Evolutionary conservation across 805 yeast genomes (phyloP), one percentile per base, ranked within the genome.

Genomic region (Saturnispora diversa): DNA sequence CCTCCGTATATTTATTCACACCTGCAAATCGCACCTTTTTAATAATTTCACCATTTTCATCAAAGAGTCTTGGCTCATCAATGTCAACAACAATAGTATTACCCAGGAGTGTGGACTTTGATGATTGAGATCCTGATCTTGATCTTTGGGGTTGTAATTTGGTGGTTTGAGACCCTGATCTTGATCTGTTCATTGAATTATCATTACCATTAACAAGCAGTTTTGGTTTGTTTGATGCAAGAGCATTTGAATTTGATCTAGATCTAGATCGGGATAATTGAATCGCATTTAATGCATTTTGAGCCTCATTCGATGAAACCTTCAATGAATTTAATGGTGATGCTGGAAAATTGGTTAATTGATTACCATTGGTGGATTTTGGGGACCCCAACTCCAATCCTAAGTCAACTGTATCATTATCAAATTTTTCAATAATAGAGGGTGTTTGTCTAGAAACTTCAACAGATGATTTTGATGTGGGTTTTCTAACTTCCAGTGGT

Each of bases 21-120:
- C 78, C 79, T 4, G 59, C 58, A 45, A 74, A 74, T 24, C 80
- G 52, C 9, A 74, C 79, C 46, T 61, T 70, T 46, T 71, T 73
- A 2, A 55, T 26, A 9, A 49, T 3, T 16, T 45, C 46, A 4
- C 58, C 61, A 22, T 44, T 40, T 16, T 42, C 48, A 23, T 42
- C 43, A 3, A 35, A 27, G 10, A 15, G 5, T 3, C 7, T 38
- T 26, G 28, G 23, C 7, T 45, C 49, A 28, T 43, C 51, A 12
- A 45, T 37, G 12, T 42, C 44, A 12, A 44, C 54, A 11, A 58
- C 57, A 5, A 40, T 35, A 0, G 46, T 36, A 36, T 58, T 58
- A 3, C 62, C 62, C 19, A 41, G 26, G 15, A 31, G 32, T 1
- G 44, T 13, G 9, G 40, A 20, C 19, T 41, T 35, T 5, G 47